Percentiles rank a stretch among this genome's conserved stretches.
Evolutionary conservation across 2,329 filamentous ascomycete genomes (phyloP).

Genomic region (Diaporthe humulicola): DNA sequence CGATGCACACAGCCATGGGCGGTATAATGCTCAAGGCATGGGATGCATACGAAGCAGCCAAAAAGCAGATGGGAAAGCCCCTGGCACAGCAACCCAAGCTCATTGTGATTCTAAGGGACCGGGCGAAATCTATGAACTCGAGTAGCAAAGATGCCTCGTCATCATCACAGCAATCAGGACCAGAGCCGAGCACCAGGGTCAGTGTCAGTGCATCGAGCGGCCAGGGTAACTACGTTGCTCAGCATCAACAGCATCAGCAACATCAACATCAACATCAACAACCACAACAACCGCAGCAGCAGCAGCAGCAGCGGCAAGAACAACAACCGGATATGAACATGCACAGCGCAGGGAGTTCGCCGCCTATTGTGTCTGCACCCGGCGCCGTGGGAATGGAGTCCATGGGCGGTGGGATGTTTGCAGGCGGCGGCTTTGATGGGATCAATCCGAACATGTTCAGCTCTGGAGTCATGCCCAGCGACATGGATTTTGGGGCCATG

Average conservation of each 20-base stretch:
- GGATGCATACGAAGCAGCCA: conserved; percentile 67
- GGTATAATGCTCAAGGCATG: conserved; percentile 73
- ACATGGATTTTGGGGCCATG: conserved; percentile 54
- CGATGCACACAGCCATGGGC: conserved; percentile 70
- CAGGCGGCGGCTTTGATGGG: conserved; percentile 43
- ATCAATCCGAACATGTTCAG: conserved; percentile 50
- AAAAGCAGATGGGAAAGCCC: conserved; percentile 58
- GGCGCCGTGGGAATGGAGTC: conserved; percentile 28
- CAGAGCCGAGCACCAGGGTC: conserved; percentile 40
- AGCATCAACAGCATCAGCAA: background rate
- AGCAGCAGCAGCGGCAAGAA: conserved; percentile 18
- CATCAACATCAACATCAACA: conserved; percentile 26
- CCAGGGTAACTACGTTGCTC: conserved; percentile 28
- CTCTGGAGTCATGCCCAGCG: conserved; percentile 41
- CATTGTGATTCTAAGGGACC: conserved; percentile 62
- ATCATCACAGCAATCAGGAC: conserved; percentile 37
- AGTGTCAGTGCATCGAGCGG: conserved; percentile 24
- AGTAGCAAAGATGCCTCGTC: conserved; percentile 24
- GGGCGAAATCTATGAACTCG: conserved; percentile 47
- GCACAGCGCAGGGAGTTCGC: conserved; percentile 37
- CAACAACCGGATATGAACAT: conserved; percentile 34
- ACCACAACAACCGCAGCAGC: background rate
- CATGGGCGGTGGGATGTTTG: conserved; percentile 40
- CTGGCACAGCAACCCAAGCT: conserved; percentile 59
- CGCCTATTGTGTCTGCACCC: conserved; percentile 36